A percentile compares a stretch with the other conserved stretches of the same genome.
Conservation (phyloP, 148 eudicot genomes). For the Spergularia marina region DNA sequence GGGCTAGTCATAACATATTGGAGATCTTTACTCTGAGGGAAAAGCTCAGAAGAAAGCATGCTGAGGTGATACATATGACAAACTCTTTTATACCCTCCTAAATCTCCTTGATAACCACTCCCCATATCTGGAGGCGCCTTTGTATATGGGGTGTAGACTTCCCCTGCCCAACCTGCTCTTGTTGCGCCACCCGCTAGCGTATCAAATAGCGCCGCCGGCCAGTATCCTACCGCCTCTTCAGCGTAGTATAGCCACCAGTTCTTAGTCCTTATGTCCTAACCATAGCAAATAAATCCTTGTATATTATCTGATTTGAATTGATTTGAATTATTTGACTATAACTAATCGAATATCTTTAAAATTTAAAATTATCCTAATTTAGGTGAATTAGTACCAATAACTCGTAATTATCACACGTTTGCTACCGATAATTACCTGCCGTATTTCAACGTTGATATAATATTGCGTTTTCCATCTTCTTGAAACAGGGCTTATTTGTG, state of each 20-base stretch:
- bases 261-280: constrained; percentile 8
- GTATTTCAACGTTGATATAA: background rate
- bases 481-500: constrained; percentile 6
- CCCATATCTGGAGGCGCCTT: constrained; percentile 15
- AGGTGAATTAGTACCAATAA: no score
- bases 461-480: background rate
- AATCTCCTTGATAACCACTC: constrained; percentile 13
- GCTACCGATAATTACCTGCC: background rate
- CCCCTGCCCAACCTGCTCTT: constrained; percentile 32
- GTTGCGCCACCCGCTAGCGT: constrained; percentile 4
- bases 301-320: no score
- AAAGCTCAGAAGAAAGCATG: background rate
- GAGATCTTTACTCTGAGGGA: background rate
- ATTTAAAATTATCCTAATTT: no score
- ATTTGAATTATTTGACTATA: background rate
- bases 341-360: no score
- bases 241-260: constrained; percentile 19
- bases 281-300: background rate
- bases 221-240: constrained; percentile 16
- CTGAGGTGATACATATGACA: background rate
- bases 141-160: background rate
- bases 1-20: background rate
- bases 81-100: background rate
- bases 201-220: constrained; percentile 19
- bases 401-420: no score